Base-by-base conservation (phyloP, 2,329 filamentous ascomycete species). In the Sporothrix mexicana region DNA sequence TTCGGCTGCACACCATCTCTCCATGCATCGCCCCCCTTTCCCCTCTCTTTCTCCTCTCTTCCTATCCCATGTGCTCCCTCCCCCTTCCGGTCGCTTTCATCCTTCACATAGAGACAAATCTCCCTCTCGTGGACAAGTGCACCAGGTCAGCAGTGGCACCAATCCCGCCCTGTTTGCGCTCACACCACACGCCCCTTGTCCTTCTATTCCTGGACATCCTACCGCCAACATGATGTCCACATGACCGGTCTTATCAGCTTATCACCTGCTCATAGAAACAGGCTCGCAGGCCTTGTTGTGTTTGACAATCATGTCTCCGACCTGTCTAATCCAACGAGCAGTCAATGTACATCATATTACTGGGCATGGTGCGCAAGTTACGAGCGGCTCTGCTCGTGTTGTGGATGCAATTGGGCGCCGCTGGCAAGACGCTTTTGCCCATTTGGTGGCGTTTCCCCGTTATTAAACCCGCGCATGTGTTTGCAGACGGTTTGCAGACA, bases 221-320 rank as follows among this genome's bases (percentile, higher is more conserved):
- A 47, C 61, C 61, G 43, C 61, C 41, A 45, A 64, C 36, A 64
- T 7, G 8, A 64, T 20, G 41, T 20, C 61, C 61, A 70, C 72
- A 73, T 73, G 72, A 73, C 72, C 20, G 67, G 45, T 36, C 72
- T 71, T 70, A 71, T 71, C 72, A 47, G 72, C 53, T 67, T 61
- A 71, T 68, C 72, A 71, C 51, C 61, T 70, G 72, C 51, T 36
- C 66, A 41, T 43, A 13, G 17, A 23, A 8, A 20, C 30, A 36
- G 30, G 53, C 53, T 25, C 15, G 4, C 41, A 12, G 2, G 20
- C 45, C 15, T 15, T 45, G 1, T n/a, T 15, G 5, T 17, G 15
- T n/a, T 36, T 36, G 30, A 36, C 30, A 30, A 30, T 36, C 30
- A 36, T 36, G 30, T 36, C 30, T 5, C 5, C 30, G 30, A 36